Evolutionary conservation across 495 filamentous ascomycete genomes (phyloP), one percentile per base, ranked within the genome.

Genomic region (Aspergillus ellipticus): DNA sequence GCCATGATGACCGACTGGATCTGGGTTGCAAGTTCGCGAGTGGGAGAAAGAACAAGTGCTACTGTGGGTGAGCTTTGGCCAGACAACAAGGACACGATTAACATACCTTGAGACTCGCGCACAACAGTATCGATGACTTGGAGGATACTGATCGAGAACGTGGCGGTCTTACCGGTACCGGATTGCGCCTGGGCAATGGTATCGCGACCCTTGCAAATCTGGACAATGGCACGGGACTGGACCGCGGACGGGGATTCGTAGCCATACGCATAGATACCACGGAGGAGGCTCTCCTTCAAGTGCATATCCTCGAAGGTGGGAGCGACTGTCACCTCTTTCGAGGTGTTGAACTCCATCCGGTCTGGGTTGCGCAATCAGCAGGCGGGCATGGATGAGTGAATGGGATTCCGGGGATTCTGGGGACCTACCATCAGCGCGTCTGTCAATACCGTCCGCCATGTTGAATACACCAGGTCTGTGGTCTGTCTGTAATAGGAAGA

Each of bases 131-230:
- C 89, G 77, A 93, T 92, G 62, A 96, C 89, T 69, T 98, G 94
- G 26, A 99, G 86, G 67, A 95, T 91, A 66, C 89, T 94, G 75
- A 99, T 96, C 53, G 93, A 92, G 79, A 99, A 99, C 1, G 94
- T 99, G 9, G 94, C 94, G 20, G 94, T 99, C 80, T 99, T 99
- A 77, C 94, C 94, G 50, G 94, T 99, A 77, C 94, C 94, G 50
- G 92, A 96, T 79, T 99, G 94, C n/a, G 94, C 94, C 72, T 99
- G 94, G 31, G 94, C 94, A 71, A 99, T 99, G 49, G 91, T 96
- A 69, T 99, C 94, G 71, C 92, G 90, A 57, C 93, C 94, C 78
- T 96, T 97, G 83, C 92, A 97, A 66, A 98, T 92, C 73, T 97
- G 93, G 59, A 97, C 92, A 67, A 98, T 98, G 55, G 95, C 94